Percentiles rank a stretch among this genome's conserved stretches.
These are phyloP conservation scores for Nepenthes gracilis DNA, from an alignment of 148 eudicot genomes.

Conservation along the genomic window DNA sequence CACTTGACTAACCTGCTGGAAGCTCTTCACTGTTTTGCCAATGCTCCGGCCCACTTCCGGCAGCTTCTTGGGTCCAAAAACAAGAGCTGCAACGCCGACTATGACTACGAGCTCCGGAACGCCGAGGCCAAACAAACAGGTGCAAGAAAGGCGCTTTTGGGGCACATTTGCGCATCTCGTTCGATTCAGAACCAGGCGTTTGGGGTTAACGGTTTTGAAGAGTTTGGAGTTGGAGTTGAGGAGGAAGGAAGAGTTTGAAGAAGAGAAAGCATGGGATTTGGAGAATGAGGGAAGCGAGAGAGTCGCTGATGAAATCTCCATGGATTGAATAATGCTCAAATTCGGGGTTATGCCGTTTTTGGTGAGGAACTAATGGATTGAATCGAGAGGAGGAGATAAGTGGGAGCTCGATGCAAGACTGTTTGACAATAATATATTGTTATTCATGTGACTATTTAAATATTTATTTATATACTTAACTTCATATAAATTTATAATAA, in stretches of 20 bases:
- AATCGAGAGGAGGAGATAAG: too few relatives aligned
- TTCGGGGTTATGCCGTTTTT: too few relatives aligned
- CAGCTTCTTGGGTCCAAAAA: slow-evolving; percentile 78
- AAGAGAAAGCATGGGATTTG: slow-evolving; percentile 16
- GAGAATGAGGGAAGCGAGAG: slow-evolving; percentile 11
- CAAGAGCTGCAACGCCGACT: slow-evolving; percentile 77
- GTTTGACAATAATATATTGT: too few relatives aligned
- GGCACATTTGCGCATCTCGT: slow-evolving; percentile 11
- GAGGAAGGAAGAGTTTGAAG: slow-evolving; percentile 28
- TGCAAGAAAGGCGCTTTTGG: slow-evolving; percentile 39
- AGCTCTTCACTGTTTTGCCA: slow-evolving; percentile 87
- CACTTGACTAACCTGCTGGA: slow-evolving; percentile 56
- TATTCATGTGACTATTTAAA: too few relatives aligned
- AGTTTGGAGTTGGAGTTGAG: slow-evolving; percentile 4
- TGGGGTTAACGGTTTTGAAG: slow-evolving; percentile 13
- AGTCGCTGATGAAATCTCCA: slow-evolving; percentile 28
- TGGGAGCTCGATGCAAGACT: too few relatives aligned
- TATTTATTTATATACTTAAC: too few relatives aligned
- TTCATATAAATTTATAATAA: too few relatives aligned
- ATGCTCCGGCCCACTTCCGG: slow-evolving; percentile 83
- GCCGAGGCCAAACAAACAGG: slow-evolving; percentile 71
- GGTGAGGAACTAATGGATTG: too few relatives aligned
- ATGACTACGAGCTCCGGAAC: slow-evolving; percentile 92
- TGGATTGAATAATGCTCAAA: slow-evolving; percentile 3
- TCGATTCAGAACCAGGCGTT: slow-evolving; percentile 11